Evolutionary conservation across 179 eudicot species (phyloP), one percentile per base, ranked within the genome.

Genomic region (Spergularia azorica): DNA sequence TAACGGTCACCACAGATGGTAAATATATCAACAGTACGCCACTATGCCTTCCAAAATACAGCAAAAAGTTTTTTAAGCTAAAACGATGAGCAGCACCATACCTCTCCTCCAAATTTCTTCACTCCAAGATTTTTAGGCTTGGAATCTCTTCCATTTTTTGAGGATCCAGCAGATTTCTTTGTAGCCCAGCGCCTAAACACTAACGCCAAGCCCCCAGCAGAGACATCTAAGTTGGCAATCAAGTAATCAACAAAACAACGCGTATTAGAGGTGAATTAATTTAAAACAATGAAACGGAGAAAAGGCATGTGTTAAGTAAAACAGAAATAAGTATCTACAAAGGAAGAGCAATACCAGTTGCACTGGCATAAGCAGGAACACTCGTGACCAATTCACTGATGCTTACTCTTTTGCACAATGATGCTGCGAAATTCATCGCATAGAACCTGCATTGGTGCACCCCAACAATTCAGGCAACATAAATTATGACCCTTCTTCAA

Each of bases 41-140:
- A 43, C 5, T 43, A 43, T 43, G 8, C 48, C 48, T 43, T 6
- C 1, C 48, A 26, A 43, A 4, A 4, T 43, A 43, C 6, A 43
- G 8, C 48, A 6, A 6, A 43, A 43, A 43, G 48, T 43, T 26
- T 26, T 26, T 26, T 26, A 26, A 26, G 32, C 32, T 43, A 43
- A 43, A 43, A 43, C 3, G 48, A 43, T 4, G 3, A 43, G 48
- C 48, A 58, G 4, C 11, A 58, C 59, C 85, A 80, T 79, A 91
- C 98, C 92, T 95, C 93, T 56, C 97, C 98, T 71, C 97, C 98
- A 63, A 93, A 95, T 79, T 93, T 95, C 87, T 95, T 95, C 55
- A 93, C 97, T 18, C 97, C 97, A 61, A 95, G 93, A 75, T 66
- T 60, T 88, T 93, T 93, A 48, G 97, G 97, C 38, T 93, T 87